Evolutionary conservation across 805 yeast genomes (phyloP), one percentile per base, ranked within the genome.

Genomic region (Spathaspora hagerdaliae): DNA sequence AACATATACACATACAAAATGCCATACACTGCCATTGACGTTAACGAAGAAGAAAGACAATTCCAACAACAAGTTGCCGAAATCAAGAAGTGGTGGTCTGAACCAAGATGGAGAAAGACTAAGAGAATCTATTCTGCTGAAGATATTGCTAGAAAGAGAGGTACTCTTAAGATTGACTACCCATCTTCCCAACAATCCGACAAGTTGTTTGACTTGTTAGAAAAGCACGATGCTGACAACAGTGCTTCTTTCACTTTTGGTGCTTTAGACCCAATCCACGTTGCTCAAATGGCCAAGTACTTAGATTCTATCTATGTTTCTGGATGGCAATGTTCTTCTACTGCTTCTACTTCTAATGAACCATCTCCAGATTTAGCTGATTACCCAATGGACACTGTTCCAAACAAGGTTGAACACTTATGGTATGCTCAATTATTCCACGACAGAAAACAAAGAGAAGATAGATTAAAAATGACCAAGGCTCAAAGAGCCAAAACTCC

Each of bases 311-410:
- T 92, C 57, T 92, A 92, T 67, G 95, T 92, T 53, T 86, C 96
- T 36, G 99, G 99, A 44, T 92, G 99, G 99, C 99, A 92, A 75
- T 91, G 96, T 67, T 90, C 97, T 40, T 90, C 97, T 19, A 92
- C 98, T 44, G 97, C 98, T 44, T 90, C 97, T 13, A 87, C 96
- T 36, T 87, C 97, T 36, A 92, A 92, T 65, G 98, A 92, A 74
- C 99, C 98, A 32, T 88, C 96, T 36, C 98, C 98, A 47, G 99
- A 92, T 75, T 79, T 92, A 61, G 99, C 99, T 43, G 99, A 92
- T 71, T 92, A 92, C 70, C 99, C 99, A 48, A 86, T 86, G 87
- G 97, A 92, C 69, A 92, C 99, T 29, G 99, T 92, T 51, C 99
- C 99, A 62, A 91, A 91, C 78, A 92, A 92, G 78, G 97, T 90